phyloP scores from a whole-genome alignment of 257 asterid species.

The Solanum rostratum region DNA sequence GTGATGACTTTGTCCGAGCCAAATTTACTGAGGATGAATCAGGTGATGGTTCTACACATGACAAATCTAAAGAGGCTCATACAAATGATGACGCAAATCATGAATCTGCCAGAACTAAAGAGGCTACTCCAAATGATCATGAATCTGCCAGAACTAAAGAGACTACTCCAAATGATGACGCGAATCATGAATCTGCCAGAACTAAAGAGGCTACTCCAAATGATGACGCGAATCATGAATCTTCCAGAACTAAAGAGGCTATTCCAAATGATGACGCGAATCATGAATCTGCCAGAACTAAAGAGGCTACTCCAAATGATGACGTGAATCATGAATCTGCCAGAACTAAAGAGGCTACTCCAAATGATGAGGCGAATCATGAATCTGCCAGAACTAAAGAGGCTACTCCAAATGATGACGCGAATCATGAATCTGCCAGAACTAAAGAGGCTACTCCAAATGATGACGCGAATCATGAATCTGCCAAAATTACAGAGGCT shows the following conservation, averaged over 20 bases:
- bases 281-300: conserved; percentile 3
- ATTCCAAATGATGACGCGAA: background rate
- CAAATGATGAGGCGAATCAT: conserved; percentile 3
- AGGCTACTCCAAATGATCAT: background rate
- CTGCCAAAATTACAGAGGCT: background rate
- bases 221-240: conserved; percentile 9
- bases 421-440: conserved; percentile 3
- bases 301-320: background rate
- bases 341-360: background rate
- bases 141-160: too few relatives aligned
- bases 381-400: background rate
- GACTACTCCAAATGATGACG: conserved; percentile 3
- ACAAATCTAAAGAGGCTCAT: background rate
- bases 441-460: background rate
- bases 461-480: too few relatives aligned
- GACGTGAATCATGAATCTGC: conserved; percentile 3
- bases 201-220: background rate
- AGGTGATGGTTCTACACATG: conserved; percentile 8
- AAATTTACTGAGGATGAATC: background rate
- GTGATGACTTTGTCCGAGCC: background rate
- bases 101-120: background rate
- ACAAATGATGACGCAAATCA: conserved; percentile 4
- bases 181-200: conserved; percentile 3
- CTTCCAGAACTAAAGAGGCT: background rate
- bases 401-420: background rate